Base-by-base conservation (phyloP, 257 asterid species). In the Phtheirospermum japonicum region DNA sequence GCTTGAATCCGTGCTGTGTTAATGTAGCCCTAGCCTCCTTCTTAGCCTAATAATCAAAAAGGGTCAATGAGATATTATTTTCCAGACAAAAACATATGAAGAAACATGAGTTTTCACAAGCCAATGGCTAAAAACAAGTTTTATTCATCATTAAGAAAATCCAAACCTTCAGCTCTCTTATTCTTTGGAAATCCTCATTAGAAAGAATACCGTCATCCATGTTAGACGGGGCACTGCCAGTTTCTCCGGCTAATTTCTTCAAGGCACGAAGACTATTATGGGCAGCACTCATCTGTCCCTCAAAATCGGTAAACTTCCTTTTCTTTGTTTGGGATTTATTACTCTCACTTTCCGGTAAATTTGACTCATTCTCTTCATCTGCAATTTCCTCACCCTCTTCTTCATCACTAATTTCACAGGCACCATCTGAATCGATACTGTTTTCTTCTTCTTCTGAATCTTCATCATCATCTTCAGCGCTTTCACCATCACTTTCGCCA, bases 141-240 rank as follows among this genome's bases (percentile, higher is more conserved):
- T 50, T 17, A 69, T 46, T 33, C 39, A 53, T 46, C 17, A 33
- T 16, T 31, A 71, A 57, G 39, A 19, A 43, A 23, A 60, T 56
- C 59, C 77, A 70, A 63, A 92, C 99, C 97, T 80, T 79, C 45
- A 83, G 84, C 78, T 87, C 94, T 82, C 72, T 89, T 71, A 93
- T 87, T 77, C 84, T 76, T 78, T 75, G 86, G 86, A 89, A 93
- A 78, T 87, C 97, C 82, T 93, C 96, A 13, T 89, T 89, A 30
- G 97, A 93, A 45, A 89, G 90, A 73, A 92, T 83, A 28, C 95
- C 97, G 62, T 89, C 97, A 32, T 70, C 49, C 46, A 74, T 30
- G 57, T 76, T 74, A 9, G 73, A 64, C n/a, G 85, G 12, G 57
- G 40, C 70, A 51, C 68, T 39, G 50, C 48, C 70, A 20, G 63